A percentile compares a stretch with the other conserved stretches of the same genome.
phyloP scores from a whole-genome alignment of 345 rosid genomes.

The Salix viminalis region DNA sequence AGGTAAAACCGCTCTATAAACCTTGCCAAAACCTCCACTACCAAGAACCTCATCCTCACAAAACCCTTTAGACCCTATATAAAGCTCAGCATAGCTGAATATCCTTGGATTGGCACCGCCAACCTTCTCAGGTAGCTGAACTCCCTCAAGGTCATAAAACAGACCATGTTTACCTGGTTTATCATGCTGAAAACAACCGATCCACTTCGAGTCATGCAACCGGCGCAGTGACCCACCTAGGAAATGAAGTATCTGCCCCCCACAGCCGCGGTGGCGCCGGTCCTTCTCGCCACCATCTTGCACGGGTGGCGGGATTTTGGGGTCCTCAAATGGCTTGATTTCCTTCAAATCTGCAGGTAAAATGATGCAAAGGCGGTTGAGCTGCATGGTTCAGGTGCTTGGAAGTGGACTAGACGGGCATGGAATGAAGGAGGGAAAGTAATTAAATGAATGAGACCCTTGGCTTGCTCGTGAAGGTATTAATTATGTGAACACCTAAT shows the following conservation, averaged over 20 bases:
- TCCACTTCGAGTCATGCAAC: conserved; percentile 43
- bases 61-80: conserved; percentile 84
- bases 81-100: conserved; percentile 86
- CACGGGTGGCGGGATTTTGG: conserved; percentile 11
- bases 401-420: neutral
- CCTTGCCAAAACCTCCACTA: conserved; percentile 87
- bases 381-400: conserved; percentile 33
- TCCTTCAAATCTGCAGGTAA: conserved; percentile 56
- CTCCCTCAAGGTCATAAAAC: conserved; percentile 77
- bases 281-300: conserved; percentile 21
- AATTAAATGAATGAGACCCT: neutral
- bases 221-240: conserved; percentile 39
- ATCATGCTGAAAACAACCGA: conserved; percentile 23
- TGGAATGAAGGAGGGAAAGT: neutral
- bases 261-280: conserved; percentile 42
- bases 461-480: neutral
- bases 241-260: conserved; percentile 35
- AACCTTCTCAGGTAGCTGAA: conserved; percentile 67
- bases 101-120: conserved; percentile 79
- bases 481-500: neutral
- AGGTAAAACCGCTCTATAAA: conserved; percentile 70
- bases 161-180: conserved; percentile 13
- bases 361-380: conserved; percentile 57
- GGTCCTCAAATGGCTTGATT: conserved; percentile 21
- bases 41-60: conserved; percentile 67